phyloP scores from a whole-genome alignment of 1,284 basidiomycete genomes.

The Cryptococcus sp. region DNA sequence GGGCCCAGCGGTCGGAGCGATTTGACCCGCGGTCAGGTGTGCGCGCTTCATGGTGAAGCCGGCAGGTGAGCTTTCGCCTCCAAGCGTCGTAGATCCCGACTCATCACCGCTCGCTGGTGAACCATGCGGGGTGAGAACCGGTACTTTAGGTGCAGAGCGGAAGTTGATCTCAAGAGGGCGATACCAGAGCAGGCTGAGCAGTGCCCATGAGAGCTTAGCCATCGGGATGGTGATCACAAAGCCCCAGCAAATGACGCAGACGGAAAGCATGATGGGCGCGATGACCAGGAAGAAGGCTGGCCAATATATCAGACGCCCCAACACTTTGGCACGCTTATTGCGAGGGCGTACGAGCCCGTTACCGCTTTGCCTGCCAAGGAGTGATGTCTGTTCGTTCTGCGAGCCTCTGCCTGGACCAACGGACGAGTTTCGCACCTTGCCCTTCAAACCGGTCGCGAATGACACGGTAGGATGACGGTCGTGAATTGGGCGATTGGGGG shows the following conservation, averaged over 20 bases:
- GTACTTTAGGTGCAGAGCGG: constrained; percentile 58
- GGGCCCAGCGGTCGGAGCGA: constrained; percentile 69
- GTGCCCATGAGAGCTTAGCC: constrained; percentile 94
- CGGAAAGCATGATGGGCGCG: constrained; percentile 82
- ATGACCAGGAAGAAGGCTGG: constrained; percentile 71
- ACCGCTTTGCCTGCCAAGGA: constrained; percentile 24
- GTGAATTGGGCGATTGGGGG: constrained; percentile 12
- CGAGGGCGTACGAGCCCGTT: constrained; percentile 35
- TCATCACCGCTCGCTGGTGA: constrained; percentile 24
- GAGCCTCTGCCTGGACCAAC: constrained; percentile 1
- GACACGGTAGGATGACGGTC: constrained; percentile 35
- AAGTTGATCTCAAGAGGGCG: constrained; percentile 88
- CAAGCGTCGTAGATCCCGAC: constrained; percentile 27
- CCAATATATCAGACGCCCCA: constrained; percentile 73
- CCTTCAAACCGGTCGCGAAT: constrained; percentile 37
- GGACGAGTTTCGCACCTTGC: constrained; percentile 6
- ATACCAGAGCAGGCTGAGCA: constrained; percentile 78
- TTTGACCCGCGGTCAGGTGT: constrained; percentile 67
- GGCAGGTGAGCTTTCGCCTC: constrained; percentile 28
- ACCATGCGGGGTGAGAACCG: constrained; percentile 32
- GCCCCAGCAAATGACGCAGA: constrained; percentile 88
- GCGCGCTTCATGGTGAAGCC: constrained; percentile 62
- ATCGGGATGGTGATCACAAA: constrained; percentile 94
- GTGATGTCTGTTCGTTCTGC: constrained; percentile 36
- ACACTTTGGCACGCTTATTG: constrained; percentile 49